Evolutionary conservation across 805 yeast species (phyloP), one percentile per base, ranked within the genome.

Genomic region (Kodamaea neixiangensis): DNA sequence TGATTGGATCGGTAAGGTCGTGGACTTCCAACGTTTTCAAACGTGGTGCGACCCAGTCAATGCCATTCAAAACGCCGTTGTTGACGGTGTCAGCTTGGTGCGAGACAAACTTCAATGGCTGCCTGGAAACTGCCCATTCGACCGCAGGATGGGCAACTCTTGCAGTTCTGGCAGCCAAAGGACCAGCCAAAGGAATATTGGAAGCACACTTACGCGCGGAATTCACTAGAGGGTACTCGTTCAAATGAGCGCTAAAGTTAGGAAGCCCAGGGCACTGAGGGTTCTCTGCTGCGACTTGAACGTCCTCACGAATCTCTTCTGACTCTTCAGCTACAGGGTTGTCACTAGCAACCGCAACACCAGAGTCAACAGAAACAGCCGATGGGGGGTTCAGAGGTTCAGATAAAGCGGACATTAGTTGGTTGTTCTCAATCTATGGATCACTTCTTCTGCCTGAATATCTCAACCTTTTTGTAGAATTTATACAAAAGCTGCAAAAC

Each of bases 21-120:
- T 72, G 68, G 62, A 75, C 75, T 46, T 81, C 79, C 29, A 78
- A 66, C 1, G 86, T 78, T 69, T 82, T 81, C 49, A 85, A 67
- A 35, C 73, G 71, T 3, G 96, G 96, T 17, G 81, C 69, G 39
- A 69, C 63, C 52, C 66, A 15, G 21, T 37, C 41, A 37, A 37
- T 20, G 6, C 72, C 62, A 51, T 62, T 64, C 58, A 91, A 78
- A 19, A 37, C 68, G 25, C 70, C 58, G 57, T 87, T 86, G n/a
- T 64, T 66, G 25, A 85, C 75, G 25, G 71, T 64, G 47, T 71
- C 74, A 65, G 88, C 88, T 19, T 78, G 74, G 42, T 73, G 67
- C 40, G 81, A 65, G 5, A 79, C 71, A 17, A 82, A 80, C 48
- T 75, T 69, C 11, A 79, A 34, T 67, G 68, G 71, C 33, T 63